Conservation (phyloP, 1,139 yeast genomes). For the Suzukiozyma palmioleophila region DNA sequence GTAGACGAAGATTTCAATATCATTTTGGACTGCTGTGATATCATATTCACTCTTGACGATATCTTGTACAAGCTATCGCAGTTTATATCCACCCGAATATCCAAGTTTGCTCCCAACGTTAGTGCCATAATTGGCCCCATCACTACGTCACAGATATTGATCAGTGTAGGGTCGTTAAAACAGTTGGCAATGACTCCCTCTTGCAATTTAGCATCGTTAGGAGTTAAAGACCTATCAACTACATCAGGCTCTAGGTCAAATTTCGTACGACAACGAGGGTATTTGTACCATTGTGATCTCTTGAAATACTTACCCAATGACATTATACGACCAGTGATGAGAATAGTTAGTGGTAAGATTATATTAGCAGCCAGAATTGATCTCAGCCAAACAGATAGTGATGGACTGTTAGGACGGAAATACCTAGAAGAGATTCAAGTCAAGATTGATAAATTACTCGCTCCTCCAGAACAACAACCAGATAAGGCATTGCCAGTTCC, state of each 20-base stretch:
- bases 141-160: conserved; percentile 70
- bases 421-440: conserved; percentile 57
- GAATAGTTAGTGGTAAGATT: conserved; percentile 77
- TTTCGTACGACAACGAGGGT: conserved; percentile 63
- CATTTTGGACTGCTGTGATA: conserved; percentile 43
- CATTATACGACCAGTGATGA: conserved; percentile 62
- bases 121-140: conserved; percentile 68
- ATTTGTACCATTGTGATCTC: conserved; percentile 49
- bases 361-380: conserved; percentile 85
- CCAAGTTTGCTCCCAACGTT: conserved; percentile 74
- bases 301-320: conserved; percentile 55
- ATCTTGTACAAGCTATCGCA: conserved; percentile 42
- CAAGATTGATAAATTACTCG: conserved; percentile 66
- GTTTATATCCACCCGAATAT: conserved; percentile 56
- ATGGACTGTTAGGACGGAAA: conserved; percentile 54
- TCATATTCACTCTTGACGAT: conserved; percentile 43
- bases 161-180: conserved; percentile 67
- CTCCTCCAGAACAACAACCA: conserved; percentile 70
- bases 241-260: conserved; percentile 18
- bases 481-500: conserved; percentile 85
- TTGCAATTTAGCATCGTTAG: conserved; percentile 78
- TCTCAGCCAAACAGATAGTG: conserved; percentile 36
- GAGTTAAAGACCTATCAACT: conserved; percentile 53
- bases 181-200: conserved; percentile 71
- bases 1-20: conserved; percentile 31